Base-by-base conservation (phyloP, 176 grass and related monocot genomes). In the Saccharum spontaneum region DNA sequence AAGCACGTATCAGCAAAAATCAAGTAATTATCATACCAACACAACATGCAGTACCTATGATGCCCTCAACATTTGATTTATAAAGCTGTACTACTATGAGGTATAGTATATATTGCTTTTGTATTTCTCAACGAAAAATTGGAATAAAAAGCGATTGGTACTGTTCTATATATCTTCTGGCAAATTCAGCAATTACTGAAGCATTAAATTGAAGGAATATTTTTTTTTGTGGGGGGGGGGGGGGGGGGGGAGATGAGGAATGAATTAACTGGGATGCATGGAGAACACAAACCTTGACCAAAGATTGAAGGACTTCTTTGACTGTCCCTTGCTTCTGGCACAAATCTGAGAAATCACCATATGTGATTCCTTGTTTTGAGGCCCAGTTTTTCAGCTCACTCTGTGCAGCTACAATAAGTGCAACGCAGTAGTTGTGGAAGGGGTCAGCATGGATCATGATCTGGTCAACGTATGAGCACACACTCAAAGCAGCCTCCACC, bases 391-490 rank as follows among this genome's bases (percentile, higher is more conserved):
- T 85, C 30, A 99, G 75, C 37, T 92, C 86, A 41, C 75, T 57
- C 16, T 63, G 84, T 69, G 84, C 79, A 73, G 86, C 75, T 75
- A 92, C 94, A 37, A 94, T 67, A 43, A 99, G 94, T 0, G 91
- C 91, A 28, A 94, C 97, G 39, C 93, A 95, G 41, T 84, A 91
- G 79, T 45, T 96, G 60, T 96, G 88, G 71, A 92, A 92, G 82
- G 97, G 93, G 84, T 94, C 90, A 3, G 91, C 93, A 73, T 96
- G 93, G 45, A 99, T 20, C 90, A 99, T 99, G 88, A 99, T 91
- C 82, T 89, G 94, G 81, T 94, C 93, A 39, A 92, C 90, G 49
- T 96, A 99, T 4, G 90, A 82, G 73, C 93, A 91, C 34, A 88
- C 84, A 38, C 94, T 91, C 77, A 99, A 63, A 76, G 60, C 72